Evolutionary conservation across 768 basidiomycete species (phyloP).

Genomic region (Dacryopinax spathularia): DNA sequence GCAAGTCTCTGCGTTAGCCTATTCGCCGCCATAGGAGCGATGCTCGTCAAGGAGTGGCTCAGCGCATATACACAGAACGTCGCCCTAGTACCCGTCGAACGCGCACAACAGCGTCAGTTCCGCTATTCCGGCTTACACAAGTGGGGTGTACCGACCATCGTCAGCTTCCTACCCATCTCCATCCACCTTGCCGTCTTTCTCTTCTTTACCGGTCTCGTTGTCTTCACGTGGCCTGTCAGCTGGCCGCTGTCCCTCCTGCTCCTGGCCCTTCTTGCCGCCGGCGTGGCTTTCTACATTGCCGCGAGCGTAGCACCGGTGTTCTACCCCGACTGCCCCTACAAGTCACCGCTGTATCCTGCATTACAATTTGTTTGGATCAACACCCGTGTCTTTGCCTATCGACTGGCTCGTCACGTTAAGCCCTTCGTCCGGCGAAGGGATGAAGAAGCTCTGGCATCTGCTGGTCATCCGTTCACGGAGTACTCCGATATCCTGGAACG

Average conservation of each 20-base stretch:
- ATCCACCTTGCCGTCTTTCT: slow-evolving; percentile 37
- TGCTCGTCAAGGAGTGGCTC: slow-evolving; percentile 38
- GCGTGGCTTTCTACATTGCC: background rate
- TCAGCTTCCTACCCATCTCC: slow-evolving; percentile 33
- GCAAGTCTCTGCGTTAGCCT: slow-evolving; percentile 27
- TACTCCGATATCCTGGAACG: background rate
- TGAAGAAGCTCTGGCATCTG: background rate
- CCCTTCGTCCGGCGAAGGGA: background rate
- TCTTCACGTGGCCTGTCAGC: background rate
- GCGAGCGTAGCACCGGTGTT: background rate
- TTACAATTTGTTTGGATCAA: background rate
- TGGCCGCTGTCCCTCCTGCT: background rate
- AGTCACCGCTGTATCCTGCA: background rate
- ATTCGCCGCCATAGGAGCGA: slow-evolving; percentile 31
- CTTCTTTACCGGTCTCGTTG: slow-evolving; percentile 18
- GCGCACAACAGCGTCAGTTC: slow-evolving; percentile 31
- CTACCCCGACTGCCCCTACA: background rate
- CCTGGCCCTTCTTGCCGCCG: background rate
- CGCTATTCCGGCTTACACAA: slow-evolving; percentile 28
- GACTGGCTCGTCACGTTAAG: background rate
- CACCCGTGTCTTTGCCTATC: background rate
- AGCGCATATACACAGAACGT: slow-evolving; percentile 24
- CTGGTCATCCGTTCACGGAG: background rate
- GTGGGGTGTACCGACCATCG: slow-evolving; percentile 29
- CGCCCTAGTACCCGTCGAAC: slow-evolving; percentile 23